Evolutionary conservation across 2,329 filamentous ascomycete species (phyloP).

Genomic region (Neofusicoccum cordaticola): DNA sequence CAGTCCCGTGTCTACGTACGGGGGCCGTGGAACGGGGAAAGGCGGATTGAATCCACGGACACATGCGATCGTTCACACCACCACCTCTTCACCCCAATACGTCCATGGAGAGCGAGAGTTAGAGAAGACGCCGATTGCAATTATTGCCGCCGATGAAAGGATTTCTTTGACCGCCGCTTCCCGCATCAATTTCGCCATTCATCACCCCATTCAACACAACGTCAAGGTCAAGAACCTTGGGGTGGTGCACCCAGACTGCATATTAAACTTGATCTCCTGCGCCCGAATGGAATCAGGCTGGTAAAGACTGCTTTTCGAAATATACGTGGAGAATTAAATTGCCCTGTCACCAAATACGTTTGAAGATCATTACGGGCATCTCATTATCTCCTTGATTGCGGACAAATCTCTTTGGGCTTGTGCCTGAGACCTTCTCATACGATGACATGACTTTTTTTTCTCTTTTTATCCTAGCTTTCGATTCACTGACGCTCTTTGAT

Average conservation of each 20-base stretch:
- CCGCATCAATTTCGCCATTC: conserved; percentile 42
- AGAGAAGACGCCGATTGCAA: conserved; percentile 32
- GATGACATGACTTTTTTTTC: no score
- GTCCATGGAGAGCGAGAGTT: conserved; percentile 31
- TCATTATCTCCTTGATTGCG: no score
- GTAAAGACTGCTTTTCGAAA: background rate
- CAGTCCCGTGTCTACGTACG: conserved; percentile 43
- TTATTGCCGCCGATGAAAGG: conserved; percentile 25
- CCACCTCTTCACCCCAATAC: background rate
- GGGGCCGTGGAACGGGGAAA: conserved; percentile 36
- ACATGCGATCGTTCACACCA: conserved; percentile 39
- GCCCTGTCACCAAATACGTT: background rate
- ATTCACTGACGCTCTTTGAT: no score
- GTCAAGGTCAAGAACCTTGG: conserved; percentile 43
- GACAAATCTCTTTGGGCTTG: no score
- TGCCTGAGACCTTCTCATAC: no score
- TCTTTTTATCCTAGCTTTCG: no score
- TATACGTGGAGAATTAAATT: background rate
- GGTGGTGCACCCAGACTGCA: conserved; percentile 27
- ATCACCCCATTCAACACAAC: conserved; percentile 45
- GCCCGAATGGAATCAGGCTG: background rate
- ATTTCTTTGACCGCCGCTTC: conserved; percentile 34
- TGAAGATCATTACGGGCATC: background rate
- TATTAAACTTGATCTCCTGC: conserved; percentile 15
- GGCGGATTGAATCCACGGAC: conserved; percentile 32